Evolutionary conservation across 257 asterid genomes (phyloP).

Genomic region (Datura wrightii): DNA sequence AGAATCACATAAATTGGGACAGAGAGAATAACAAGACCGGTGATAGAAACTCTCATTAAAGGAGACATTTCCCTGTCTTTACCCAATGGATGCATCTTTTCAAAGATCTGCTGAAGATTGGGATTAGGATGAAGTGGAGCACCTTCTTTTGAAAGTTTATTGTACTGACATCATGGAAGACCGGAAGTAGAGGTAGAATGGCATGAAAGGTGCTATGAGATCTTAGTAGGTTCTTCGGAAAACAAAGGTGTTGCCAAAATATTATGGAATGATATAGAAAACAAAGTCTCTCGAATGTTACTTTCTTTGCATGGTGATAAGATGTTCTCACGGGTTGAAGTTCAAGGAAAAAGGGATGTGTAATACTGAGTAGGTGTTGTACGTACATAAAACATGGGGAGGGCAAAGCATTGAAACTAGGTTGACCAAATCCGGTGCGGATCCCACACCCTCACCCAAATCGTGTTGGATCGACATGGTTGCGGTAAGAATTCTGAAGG

Average conservation of each 20-base stretch:
- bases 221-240: neutral
- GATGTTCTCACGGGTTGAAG: too few species aligned
- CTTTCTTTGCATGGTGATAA: neutral
- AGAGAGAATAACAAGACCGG: neutral
- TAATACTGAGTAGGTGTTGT: too few species aligned
- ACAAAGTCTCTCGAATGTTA: neutral
- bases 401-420: too few species aligned
- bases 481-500: too few species aligned
- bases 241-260: neutral
- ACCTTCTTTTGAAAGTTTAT: slow-evolving; percentile 5
- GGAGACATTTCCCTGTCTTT: neutral
- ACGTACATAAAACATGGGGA: too few species aligned
- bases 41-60: neutral
- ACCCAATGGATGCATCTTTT: neutral
- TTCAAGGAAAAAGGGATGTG: too few species aligned
- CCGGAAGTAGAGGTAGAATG: neutral
- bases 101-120: neutral
- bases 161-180: neutral
- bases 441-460: too few species aligned
- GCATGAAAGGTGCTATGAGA: neutral
- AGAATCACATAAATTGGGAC: too few species aligned
- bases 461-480: too few species aligned
- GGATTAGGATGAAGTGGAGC: slow-evolving; percentile 13
- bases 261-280: neutral
- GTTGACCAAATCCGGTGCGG: too few species aligned